Base-by-base conservation (phyloP, 2,329 filamentous ascomycete species). In the Leptodontidium sp. region DNA sequence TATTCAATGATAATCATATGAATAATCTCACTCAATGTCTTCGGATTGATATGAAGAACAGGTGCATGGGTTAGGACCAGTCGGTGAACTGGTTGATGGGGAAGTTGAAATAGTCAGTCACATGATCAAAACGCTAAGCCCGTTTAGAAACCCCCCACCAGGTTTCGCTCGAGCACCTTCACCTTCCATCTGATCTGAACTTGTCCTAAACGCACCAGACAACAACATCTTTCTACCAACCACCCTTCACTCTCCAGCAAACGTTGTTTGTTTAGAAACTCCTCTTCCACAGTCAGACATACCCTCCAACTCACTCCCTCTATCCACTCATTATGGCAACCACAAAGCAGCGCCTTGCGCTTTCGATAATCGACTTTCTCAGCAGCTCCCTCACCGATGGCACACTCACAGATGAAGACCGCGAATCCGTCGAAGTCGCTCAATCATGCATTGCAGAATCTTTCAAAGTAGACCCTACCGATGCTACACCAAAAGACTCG, bases 341-440 rank as follows among this genome's bases (percentile, higher is more conserved):
- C 47, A 79, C 77, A 24, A 79, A 79, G 67, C 88, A 99, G 88
- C 93, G 94, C 83, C 91, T 99, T 73, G 96, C 96, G 81, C 93
- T 99, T 80, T 93, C 96, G 76, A 95, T 99, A 81, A 93, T 97
- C 85, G 93, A 98, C 84, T 99, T 97, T 85, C 91, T 99, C 70
- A 88, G 88, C 76, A 90, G 88, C 69, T 97, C 94, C 57, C 84
- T 93, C 75, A 91, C 89, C 71, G 96, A 99, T 80, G 96, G 96
- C 77, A 97, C 94, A 55, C 88, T 99, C 68, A 87, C 91, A 65
- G 84, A 91, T 76, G 96, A 98, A 76, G 95, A 99, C 81, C 89
- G 91, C 75, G 96, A 99, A 79, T 95, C 91, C 72, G 92, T 99
- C 80, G 96, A 99, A 79, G 91, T 99, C 64, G 96, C 96, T 74